Conservation (phyloP, 1,139 yeast species). For the Taphrina confusa region DNA sequence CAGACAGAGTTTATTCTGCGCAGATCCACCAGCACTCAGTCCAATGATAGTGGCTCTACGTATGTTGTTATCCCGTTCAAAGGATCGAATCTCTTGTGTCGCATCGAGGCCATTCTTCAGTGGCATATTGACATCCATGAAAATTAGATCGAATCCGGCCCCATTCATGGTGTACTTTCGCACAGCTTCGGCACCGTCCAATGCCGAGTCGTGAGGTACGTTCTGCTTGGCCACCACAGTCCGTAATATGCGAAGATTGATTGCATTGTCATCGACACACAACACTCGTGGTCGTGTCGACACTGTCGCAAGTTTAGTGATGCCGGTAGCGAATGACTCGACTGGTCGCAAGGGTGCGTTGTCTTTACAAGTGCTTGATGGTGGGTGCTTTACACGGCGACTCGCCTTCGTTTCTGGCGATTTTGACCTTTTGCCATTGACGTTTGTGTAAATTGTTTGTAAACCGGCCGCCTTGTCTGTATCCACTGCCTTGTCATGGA, state of each 20-base stretch:
- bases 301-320: neutral
- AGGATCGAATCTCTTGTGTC: slow-evolving; percentile 6
- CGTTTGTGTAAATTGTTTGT: neutral
- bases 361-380: neutral
- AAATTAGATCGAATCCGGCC: slow-evolving; percentile 46
- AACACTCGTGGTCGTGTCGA: slow-evolving; percentile 4
- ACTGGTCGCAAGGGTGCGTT: neutral
- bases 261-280: slow-evolving; percentile 28
- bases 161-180: neutral
- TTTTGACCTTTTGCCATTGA: neutral
- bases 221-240: slow-evolving; percentile 23
- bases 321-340: neutral
- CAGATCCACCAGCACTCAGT: slow-evolving; percentile 54
- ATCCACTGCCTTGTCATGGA: neutral
- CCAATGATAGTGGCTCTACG: slow-evolving; percentile 87
- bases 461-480: neutral
- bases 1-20: neutral
- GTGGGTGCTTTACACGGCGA: no score
- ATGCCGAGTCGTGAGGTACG: slow-evolving; percentile 14
- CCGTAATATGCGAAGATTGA: slow-evolving; percentile 25
- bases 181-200: slow-evolving; percentile 22
- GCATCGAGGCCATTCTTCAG: slow-evolving; percentile 25
- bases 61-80: slow-evolving; percentile 52
- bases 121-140: slow-evolving; percentile 32
- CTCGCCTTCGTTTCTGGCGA: neutral